A percentile compares a stretch with the other conserved stretches of the same genome.
Conservation (phyloP, 176 grass and related monocot species). For the Aegilops speltoides region DNA sequence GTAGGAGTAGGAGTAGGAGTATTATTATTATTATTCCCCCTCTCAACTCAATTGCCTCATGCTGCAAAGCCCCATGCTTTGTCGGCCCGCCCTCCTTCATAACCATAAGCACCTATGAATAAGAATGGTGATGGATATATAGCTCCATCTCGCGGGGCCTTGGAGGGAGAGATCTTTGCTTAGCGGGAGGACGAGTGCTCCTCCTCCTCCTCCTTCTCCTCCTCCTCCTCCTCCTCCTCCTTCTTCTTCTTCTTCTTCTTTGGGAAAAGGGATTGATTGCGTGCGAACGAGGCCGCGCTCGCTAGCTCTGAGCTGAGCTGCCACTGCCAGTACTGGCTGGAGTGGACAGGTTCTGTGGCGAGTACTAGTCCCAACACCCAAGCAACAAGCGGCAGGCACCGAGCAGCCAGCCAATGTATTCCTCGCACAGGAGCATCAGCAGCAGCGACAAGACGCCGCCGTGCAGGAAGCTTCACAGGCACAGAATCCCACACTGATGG, state of each 20-base stretch:
- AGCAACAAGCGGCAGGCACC: background rate
- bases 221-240: no score
- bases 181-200: slow-evolving; percentile 53
- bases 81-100: slow-evolving; percentile 33
- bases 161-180: slow-evolving; percentile 69
- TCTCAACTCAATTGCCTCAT: slow-evolving; percentile 67
- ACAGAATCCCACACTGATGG: slow-evolving; percentile 39
- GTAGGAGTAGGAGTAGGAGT: background rate
- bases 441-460: slow-evolving; percentile 17
- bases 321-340: background rate
- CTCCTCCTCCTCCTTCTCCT: background rate
- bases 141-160: slow-evolving; percentile 21
- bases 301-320: background rate
- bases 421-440: slow-evolving; percentile 11
- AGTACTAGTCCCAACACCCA: background rate
- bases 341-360: background rate
- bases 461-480: slow-evolving; percentile 9
- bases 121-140: slow-evolving; percentile 15
- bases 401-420: slow-evolving; percentile 48
- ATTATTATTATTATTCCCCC: background rate
- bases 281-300: background rate
- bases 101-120: background rate
- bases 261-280: slow-evolving; percentile 15
- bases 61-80: slow-evolving; percentile 86
- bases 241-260: background rate